phyloP scores from a whole-genome alignment of 306 rosid genomes.

The Sindora glabra region DNA sequence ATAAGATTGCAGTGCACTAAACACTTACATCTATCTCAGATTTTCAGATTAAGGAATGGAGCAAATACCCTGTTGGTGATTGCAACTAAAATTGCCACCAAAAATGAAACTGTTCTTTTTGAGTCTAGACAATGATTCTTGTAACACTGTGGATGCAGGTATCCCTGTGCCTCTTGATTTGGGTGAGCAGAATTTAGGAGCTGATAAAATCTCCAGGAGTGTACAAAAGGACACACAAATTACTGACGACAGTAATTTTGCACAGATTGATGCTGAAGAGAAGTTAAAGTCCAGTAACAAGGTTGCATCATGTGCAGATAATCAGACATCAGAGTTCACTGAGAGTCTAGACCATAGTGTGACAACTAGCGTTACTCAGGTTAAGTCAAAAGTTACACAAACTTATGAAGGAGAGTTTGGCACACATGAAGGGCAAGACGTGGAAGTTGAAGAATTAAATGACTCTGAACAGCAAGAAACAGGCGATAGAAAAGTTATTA shows the following conservation, averaged over 20 bases:
- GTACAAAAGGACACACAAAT: slow-evolving; percentile 14
- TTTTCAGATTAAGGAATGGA: too few species aligned
- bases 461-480: slow-evolving; percentile 22
- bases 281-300: slow-evolving; percentile 18
- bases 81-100: slow-evolving; percentile 14
- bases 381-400: slow-evolving; percentile 20
- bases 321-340: not conserved
- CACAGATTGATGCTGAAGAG: slow-evolving; percentile 18
- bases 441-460: slow-evolving; percentile 29
- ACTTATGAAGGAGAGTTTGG: slow-evolving; percentile 27
- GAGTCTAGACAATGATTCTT: slow-evolving; percentile 14
- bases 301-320: not conserved
- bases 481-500: slow-evolving; percentile 27
- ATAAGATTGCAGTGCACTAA: too few species aligned
- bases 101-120: not conserved
- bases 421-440: slow-evolving; percentile 45
- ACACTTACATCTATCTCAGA: too few species aligned
- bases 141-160: slow-evolving; percentile 16
- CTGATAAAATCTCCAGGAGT: not conserved
- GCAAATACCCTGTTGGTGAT: slow-evolving; percentile 1
- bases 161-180: not conserved
- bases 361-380: slow-evolving; percentile 8
- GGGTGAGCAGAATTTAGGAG: not conserved
- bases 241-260: slow-evolving; percentile 6
- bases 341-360: not conserved